phyloP scores from a whole-genome alignment of 306 rosid genomes.

The Quercus suber region DNA sequence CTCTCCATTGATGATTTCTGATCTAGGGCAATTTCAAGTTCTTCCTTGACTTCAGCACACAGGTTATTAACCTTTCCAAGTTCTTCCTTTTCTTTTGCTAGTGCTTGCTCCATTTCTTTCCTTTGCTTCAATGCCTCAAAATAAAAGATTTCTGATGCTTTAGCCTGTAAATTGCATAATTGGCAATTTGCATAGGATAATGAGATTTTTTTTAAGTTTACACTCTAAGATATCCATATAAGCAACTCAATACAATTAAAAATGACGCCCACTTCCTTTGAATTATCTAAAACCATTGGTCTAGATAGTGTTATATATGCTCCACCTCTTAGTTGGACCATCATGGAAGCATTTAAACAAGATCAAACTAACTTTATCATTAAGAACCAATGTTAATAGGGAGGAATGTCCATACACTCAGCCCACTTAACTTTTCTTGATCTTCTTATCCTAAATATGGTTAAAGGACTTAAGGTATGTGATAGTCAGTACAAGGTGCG shows the following conservation, averaged over 20 bases:
- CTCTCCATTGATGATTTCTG: slow-evolving; percentile 38
- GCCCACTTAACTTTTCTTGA: not conserved
- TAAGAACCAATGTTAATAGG: not conserved
- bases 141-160: slow-evolving; percentile 40
- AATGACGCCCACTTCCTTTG: not conserved
- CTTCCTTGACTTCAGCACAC: slow-evolving; percentile 32
- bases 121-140: slow-evolving; percentile 43
- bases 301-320: not conserved
- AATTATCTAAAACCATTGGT: not conserved
- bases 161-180: slow-evolving; percentile 34
- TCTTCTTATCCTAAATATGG: not conserved
- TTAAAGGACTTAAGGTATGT: not conserved
- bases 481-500: not conserved
- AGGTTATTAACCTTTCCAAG: slow-evolving; percentile 30
- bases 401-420: not conserved
- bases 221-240: not conserved
- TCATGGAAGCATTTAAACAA: not conserved
- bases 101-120: slow-evolving; percentile 40
- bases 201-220: slow-evolving; percentile 4
- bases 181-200: not conserved
- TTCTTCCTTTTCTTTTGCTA: slow-evolving; percentile 29
- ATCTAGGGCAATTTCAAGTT: slow-evolving; percentile 27
- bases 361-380: not conserved
- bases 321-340: slow-evolving; percentile 4
- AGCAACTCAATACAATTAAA: slow-evolving; percentile 10